Conservation (phyloP, 805 yeast species). For the Clavispora fructus region DNA sequence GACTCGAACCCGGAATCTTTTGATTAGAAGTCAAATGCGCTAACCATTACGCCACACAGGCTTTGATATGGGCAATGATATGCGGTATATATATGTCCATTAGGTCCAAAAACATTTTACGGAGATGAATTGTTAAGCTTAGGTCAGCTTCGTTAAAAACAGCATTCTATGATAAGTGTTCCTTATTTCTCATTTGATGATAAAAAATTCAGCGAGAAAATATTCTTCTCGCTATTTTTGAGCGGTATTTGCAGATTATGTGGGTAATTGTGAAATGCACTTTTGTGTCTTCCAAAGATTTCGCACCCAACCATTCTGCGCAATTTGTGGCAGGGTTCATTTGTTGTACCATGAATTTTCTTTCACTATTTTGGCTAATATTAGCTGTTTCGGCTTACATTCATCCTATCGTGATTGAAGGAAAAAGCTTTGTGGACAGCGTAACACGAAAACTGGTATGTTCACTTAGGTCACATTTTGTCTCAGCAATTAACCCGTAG, state of each 20-base stretch:
- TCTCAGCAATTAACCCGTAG: constrained; percentile 19
- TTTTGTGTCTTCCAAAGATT: no score
- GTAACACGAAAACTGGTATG: constrained; percentile 67
- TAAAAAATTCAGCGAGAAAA: no score
- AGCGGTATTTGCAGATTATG: no score
- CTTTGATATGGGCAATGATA: not conserved
- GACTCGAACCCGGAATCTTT: constrained; percentile 18
- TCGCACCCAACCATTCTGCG: no score
- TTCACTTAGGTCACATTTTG: not conserved
- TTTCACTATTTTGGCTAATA: not conserved
- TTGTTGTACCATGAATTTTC: not conserved
- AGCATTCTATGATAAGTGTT: no score
- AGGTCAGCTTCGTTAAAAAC: no score
- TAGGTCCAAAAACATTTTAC: no score
- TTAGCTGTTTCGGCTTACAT: not conserved
- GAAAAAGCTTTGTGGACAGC: constrained; percentile 70
- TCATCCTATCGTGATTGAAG: constrained; percentile 65
- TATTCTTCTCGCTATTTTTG: no score
- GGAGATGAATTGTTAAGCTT: no score
- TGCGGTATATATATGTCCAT: not conserved
- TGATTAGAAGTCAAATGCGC: constrained; percentile 18
- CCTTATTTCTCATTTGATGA: no score
- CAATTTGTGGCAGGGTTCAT: not conserved
- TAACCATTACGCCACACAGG: constrained; percentile 19
- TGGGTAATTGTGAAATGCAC: no score